Conservation (phyloP, 441 rosid species). For the Francoa sonchifolia region DNA sequence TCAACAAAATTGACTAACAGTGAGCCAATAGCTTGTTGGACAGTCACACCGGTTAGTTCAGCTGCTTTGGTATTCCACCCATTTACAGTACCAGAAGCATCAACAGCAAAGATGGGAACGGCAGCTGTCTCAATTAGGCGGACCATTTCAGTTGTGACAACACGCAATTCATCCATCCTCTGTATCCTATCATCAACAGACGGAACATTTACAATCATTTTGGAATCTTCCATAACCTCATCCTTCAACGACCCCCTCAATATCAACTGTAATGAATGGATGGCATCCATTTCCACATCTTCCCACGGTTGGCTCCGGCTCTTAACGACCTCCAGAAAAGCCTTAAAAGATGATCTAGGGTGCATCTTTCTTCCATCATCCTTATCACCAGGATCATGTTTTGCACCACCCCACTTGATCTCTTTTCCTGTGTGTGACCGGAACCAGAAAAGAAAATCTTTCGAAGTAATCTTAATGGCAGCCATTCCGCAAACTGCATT, state of each 20-base stretch:
- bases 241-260: conserved; percentile 54
- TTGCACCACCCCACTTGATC: conserved; percentile 87
- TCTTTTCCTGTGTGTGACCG: conserved; percentile 68
- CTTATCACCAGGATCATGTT: conserved; percentile 54
- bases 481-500: conserved; percentile 71
- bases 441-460: conserved; percentile 80
- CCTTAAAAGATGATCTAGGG: conserved; percentile 83
- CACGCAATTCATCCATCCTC: conserved; percentile 41
- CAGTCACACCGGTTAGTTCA: conserved; percentile 57
- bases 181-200: conserved; percentile 34
- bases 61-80: conserved; percentile 79
- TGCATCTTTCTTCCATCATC: conserved; percentile 73
- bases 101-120: conserved; percentile 71
- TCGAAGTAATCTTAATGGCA: conserved; percentile 39
- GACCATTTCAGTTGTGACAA: conserved; percentile 65
- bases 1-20: conserved; percentile 41
- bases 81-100: conserved; percentile 48
- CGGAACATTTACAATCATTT: conserved; percentile 32
- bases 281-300: conserved; percentile 81
- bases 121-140: conserved; percentile 74
- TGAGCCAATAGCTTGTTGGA: conserved; percentile 65
- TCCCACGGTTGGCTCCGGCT: conserved; percentile 64
- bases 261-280: conserved; percentile 80
- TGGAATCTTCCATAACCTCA: conserved; percentile 32
- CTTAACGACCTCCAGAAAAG: conserved; percentile 68